Conservation (phyloP, 2,329 filamentous ascomycete species). For the Microcyclospora pomicola region DNA sequence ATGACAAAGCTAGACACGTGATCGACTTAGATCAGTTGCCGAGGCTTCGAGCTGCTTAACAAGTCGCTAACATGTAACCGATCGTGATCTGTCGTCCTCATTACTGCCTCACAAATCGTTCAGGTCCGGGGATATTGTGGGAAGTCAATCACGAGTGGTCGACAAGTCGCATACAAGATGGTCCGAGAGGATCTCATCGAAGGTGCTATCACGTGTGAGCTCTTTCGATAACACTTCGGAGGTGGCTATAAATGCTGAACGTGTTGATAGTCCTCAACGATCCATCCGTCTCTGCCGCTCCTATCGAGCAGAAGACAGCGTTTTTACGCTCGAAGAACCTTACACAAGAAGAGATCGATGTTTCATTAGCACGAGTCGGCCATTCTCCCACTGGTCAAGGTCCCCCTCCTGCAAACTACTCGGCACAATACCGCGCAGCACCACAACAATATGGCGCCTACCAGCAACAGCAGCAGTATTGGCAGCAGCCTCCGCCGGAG, state of each 20-base stretch:
- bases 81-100: too few species aligned
- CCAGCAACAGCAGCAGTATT: constrained; percentile 35
- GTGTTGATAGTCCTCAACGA: constrained; percentile 66
- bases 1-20: background rate
- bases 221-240: constrained; percentile 2
- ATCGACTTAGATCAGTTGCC: too few species aligned
- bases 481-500: constrained; percentile 41
- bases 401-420: constrained; percentile 35
- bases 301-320: constrained; percentile 82
- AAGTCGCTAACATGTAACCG: too few species aligned
- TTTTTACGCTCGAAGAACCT: constrained; percentile 96
- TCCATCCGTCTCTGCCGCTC: constrained; percentile 74
- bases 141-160: background rate
- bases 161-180: constrained; percentile 41
- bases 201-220: constrained; percentile 46
- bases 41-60: too few species aligned
- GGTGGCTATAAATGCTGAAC: background rate
- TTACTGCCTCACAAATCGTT: too few species aligned
- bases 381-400: constrained; percentile 36
- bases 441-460: constrained; percentile 23
- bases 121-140: too few species aligned
- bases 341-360: constrained; percentile 86
- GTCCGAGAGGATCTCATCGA: constrained; percentile 87
- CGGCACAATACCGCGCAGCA: constrained; percentile 14
- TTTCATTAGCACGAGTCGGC: constrained; percentile 62